Evolutionary conservation across 345 rosid species (phyloP), one percentile per base, ranked within the genome.

Genomic region (Erodium maritimum): DNA sequence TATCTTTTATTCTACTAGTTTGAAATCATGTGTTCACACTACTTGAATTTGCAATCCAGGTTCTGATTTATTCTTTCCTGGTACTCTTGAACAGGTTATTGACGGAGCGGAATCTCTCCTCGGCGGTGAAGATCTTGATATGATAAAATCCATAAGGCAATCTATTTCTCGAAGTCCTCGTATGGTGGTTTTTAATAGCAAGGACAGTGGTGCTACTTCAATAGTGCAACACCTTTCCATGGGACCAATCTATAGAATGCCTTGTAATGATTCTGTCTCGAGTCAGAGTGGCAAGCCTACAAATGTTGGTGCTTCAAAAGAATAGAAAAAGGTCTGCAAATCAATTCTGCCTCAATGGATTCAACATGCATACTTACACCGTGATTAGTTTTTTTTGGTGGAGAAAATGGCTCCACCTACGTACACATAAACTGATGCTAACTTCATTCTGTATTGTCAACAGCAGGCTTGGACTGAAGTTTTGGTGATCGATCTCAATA

Each of bases 111-210:
- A 56, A 37, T 69, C 71, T 63, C 68, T 69, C 58, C 48, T 62
- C 55, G 61, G 76, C 42, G 76, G 64, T 52, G 80, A 78, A 63
- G 60, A 22, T 73, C 73, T 79, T 42, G 74, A 79, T 50, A 34
- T 71, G 21, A 57, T 87, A 23, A 83, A 69, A 63, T 77, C 86
- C 72, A 78, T 82, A 52, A 73, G 80, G 77, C 72, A 77, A 66
- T 73, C 69, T 11, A 85, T 93, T 70, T 78, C 73, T 23, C 79
- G 74, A 67, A 76, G 75, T 58, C 84, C 85, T 42, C 77, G 37
- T 17, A 58, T 82, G 5, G 60, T 85, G 62, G 74, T 83, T 61
- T 85, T 89, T 77, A 67, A 63, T 56, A 73, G 77, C 71, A 54
- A 70, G 67, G 60, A 37, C 50, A 70, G 25, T 50, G 19, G 57